Base-by-base conservation (phyloP, 1,139 yeast species). In the Protomyces arabidopsidicola region DNA sequence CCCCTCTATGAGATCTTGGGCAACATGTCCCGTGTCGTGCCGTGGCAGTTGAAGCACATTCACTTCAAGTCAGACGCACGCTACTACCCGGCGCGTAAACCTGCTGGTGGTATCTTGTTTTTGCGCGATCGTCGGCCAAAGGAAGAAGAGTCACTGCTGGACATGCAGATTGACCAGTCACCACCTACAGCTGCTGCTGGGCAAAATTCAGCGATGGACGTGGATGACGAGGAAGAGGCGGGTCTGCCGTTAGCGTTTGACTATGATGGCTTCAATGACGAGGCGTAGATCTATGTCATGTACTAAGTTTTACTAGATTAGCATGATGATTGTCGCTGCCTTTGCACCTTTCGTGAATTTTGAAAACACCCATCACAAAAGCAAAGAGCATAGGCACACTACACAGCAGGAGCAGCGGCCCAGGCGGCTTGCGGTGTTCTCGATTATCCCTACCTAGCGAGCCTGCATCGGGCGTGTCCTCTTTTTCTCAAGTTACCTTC, bases 1-100 rank as follows among this genome's bases (percentile, higher is more conserved):
- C 66, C 70, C 1, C 36, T 45, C 31, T 58, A 62, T 39, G 69
- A 70, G 53, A 67, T 83, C 73, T 79, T 91, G 65, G 81, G 81
- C 54, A 93, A 93, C 74, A 80, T 91, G 81, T 82, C 95, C 16
- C 84, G 99, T 71, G 96, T 93, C 1, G 79, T 95, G 67, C 98
- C 98, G n/a, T 82, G 86, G 53, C 98, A 95, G 77, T 79, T 91
- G 66, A 87, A 85, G 75, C 90, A 86, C 76, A 84, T 93, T 59
- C 81, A 95, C 2, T 90, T 93, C 74, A 78, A 82, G 55, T 86
- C 86, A 72, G 87, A 84, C 68, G 87, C 84, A 62, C 82, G 97
- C 71, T 93, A 87, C 75, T 81, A 81, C 42, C 98, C 98, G 5
- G 87, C 90, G 18, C 85, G 95, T 73, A 86, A 84, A 71, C 55